These are phyloP conservation scores for Exophiala bonariae DNA, from an alignment of 2,329 filamentous ascomycete species.

Conservation along the genomic window DNA sequence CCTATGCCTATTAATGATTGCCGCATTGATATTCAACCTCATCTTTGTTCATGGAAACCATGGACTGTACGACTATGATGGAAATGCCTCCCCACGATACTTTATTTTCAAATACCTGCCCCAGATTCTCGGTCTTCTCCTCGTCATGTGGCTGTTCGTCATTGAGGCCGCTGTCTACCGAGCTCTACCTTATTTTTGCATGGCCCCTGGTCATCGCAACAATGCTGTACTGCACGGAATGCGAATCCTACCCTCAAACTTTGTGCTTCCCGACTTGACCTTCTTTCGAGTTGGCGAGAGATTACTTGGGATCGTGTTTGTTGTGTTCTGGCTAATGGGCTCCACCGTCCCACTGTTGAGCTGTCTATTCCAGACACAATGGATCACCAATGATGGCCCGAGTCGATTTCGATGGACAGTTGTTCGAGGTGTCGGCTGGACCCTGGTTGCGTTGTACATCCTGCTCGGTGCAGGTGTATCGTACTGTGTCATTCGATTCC, in stretches of 20 bases:
- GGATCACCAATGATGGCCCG: conserved; percentile 58
- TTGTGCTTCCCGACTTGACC: conserved; percentile 67
- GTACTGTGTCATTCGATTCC: conserved; percentile 65
- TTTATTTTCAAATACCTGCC: conserved; percentile 87
- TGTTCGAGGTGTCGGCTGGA: conserved; percentile 76
- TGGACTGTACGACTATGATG: conserved; percentile 68
- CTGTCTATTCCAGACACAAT: conserved; percentile 69
- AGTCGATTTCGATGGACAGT: conserved; percentile 76
- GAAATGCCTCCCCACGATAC: conserved; percentile 71
- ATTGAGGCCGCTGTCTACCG: conserved; percentile 74
- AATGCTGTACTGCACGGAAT: conserved; percentile 65
- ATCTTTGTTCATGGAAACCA: conserved; percentile 63
- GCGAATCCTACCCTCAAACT: conserved; percentile 60
- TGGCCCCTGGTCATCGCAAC: conserved; percentile 49
- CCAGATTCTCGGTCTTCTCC: conserved; percentile 68
- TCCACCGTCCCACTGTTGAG: conserved; percentile 82
- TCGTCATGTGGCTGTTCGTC: conserved; percentile 76
- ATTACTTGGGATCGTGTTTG: conserved; percentile 64
- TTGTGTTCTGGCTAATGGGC: conserved; percentile 74
- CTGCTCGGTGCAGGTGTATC: conserved; percentile 61
- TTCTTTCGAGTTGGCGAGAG: conserved; percentile 69
- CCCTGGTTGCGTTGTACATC: conserved; percentile 71
- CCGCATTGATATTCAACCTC: conserved; percentile 70
- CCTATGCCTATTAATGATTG: conserved; percentile 68
- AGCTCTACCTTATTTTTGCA: conserved; percentile 73